Evolutionary conservation across 768 basidiomycete species (phyloP).

Genomic region (Lentinus brumalis): DNA sequence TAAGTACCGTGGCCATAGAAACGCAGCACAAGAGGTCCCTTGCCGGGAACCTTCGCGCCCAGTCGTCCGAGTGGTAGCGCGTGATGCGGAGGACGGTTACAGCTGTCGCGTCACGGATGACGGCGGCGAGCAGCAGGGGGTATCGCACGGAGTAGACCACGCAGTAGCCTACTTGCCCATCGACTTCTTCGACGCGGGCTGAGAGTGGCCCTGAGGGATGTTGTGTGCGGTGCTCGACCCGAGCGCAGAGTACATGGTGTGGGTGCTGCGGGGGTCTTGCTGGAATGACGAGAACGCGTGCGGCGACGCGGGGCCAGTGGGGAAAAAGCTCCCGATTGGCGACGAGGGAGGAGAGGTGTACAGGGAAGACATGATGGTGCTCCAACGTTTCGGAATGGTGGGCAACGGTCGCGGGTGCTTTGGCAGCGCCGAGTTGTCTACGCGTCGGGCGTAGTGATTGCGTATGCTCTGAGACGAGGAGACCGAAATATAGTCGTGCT

Average conservation of each 20-base stretch:
- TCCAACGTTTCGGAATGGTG: background rate
- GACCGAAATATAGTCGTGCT: background rate
- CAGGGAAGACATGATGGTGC: conserved; percentile 33
- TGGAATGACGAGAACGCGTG: conserved; percentile 39
- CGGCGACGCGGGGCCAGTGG: conserved; percentile 34
- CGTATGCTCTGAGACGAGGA: background rate
- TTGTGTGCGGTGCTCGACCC: conserved; percentile 11
- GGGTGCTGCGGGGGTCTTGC: conserved; percentile 35
- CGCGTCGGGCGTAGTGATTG: background rate
- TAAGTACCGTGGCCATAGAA: too few species aligned
- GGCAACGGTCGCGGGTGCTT: background rate
- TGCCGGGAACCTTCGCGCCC: too few species aligned
- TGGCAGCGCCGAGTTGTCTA: background rate
- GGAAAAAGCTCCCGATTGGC: conserved; percentile 34
- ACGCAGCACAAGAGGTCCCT: too few species aligned
- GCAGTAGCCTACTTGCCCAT: background rate
- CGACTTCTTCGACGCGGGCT: background rate
- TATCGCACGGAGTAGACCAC: too few species aligned
- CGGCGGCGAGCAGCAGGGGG: too few species aligned
- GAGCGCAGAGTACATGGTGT: conserved; percentile 35
- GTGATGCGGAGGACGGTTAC: too few species aligned
- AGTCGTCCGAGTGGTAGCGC: too few species aligned
- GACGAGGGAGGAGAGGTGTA: conserved; percentile 30
- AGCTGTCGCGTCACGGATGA: too few species aligned
- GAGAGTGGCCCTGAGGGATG: conserved; percentile 8